Conservation (phyloP, 2,329 filamentous ascomycete species). For the Fusarium setosum region DNA sequence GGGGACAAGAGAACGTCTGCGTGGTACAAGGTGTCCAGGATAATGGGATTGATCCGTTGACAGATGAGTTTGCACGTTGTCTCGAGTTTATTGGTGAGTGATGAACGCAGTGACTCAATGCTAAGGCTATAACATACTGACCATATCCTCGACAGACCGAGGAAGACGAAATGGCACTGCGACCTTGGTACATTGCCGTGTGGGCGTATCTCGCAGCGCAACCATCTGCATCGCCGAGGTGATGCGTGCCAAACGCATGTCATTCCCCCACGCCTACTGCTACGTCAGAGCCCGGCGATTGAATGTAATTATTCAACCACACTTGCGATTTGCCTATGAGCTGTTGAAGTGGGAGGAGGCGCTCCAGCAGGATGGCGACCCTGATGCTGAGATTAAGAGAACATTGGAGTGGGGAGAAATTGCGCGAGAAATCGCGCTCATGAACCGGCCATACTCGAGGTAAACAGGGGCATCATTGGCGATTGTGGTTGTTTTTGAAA, state of each 20-base stretch:
- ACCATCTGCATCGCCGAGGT: constrained; percentile 99
- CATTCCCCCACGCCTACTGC: constrained; percentile 93
- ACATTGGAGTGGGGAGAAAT: constrained; percentile 94
- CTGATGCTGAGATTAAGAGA: constrained; percentile 63
- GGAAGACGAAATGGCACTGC: constrained; percentile 82
- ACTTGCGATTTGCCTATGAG: constrained; percentile 94
- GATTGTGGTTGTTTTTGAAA: background rate
- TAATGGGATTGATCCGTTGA: constrained; percentile 94
- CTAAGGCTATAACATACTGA: constrained; percentile 11
- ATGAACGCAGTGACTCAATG: background rate
- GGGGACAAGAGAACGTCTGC: constrained; percentile 83
- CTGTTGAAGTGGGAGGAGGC: constrained; percentile 95
- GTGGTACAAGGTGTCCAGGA: constrained; percentile 90
- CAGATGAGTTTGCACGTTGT: constrained; percentile 85
- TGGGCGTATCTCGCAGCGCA: constrained; percentile 93
- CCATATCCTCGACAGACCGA: constrained; percentile 68
- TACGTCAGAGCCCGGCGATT: constrained; percentile 92
- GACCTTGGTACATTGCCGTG: constrained; percentile 94
- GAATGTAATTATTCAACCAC: constrained; percentile 98
- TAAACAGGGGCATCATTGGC: constrained; percentile 45
- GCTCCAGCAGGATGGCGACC: constrained; percentile 67
- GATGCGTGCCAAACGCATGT: constrained; percentile 84
- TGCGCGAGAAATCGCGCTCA: constrained; percentile 88
- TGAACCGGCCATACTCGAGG: constrained; percentile 94
- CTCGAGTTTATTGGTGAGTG: constrained; percentile 90